Percentiles rank a stretch among this genome's conserved stretches.
phyloP scores from a whole-genome alignment of 31 red algal genomes.

The Porphyra umbilicalis region DNA sequence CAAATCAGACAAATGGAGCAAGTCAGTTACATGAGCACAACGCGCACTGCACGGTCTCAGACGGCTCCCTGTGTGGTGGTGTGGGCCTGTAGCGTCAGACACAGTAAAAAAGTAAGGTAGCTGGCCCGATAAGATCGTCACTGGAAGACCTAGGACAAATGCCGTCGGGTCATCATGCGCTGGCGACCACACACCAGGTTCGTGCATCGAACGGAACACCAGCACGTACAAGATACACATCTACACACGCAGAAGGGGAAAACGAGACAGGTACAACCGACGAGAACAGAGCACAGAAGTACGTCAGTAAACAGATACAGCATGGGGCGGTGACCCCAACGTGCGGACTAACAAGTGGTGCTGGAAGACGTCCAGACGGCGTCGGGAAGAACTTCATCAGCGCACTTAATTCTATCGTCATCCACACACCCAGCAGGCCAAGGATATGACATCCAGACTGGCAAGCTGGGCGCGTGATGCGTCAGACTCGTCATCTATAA shows the following conservation, averaged over 20 bases:
- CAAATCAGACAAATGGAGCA: no score
- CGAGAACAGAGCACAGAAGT: no score
- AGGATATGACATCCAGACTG: not conserved
- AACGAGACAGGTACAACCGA: no score
- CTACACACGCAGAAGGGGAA: not conserved
- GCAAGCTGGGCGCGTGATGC: not conserved
- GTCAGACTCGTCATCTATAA: conserved; percentile 2
- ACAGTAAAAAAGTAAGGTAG: not conserved
- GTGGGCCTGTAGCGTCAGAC: not conserved
- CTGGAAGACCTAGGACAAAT: not conserved
- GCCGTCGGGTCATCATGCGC: not conserved
- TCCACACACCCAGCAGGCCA: not conserved
- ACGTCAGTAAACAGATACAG: not conserved
- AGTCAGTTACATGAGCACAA: not conserved
- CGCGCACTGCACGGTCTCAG: no score
- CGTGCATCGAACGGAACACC: not conserved
- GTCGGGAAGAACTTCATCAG: not conserved
- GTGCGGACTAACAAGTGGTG: no score
- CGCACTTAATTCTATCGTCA: not conserved
- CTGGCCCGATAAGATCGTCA: conserved; percentile 1
- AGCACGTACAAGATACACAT: not conserved
- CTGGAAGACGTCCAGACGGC: no score
- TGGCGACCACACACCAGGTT: not conserved
- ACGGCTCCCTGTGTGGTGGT: not conserved
- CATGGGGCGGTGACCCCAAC: not conserved